phyloP scores from a whole-genome alignment of 805 yeast species.

The Saturnispora bothae region DNA sequence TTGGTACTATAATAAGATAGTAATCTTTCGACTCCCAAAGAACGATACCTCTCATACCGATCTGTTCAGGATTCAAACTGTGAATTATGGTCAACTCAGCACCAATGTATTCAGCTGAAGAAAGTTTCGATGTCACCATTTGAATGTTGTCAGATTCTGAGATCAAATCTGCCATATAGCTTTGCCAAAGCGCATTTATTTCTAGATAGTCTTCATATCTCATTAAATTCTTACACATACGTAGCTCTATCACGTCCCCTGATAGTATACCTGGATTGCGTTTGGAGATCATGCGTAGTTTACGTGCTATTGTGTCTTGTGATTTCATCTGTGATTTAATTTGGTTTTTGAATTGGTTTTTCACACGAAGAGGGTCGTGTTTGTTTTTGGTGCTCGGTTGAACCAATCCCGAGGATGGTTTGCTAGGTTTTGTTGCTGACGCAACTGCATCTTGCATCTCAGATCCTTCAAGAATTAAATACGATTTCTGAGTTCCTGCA shows the following conservation, averaged over 20 bases:
- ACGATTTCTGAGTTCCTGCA: slow-evolving; percentile 38
- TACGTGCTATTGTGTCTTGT: slow-evolving; percentile 31
- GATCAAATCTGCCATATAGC: slow-evolving; percentile 50
- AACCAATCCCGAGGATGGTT: background rate
- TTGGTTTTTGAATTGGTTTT: slow-evolving; percentile 34
- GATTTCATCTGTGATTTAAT: slow-evolving; percentile 28
- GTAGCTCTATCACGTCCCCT: slow-evolving; percentile 16
- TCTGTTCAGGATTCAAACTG: slow-evolving; percentile 43
- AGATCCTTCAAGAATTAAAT: slow-evolving; percentile 31
- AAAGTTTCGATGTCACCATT: slow-evolving; percentile 41
- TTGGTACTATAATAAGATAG: slow-evolving; percentile 50
- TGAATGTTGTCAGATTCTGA: slow-evolving; percentile 21
- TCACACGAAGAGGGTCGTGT: slow-evolving; percentile 18
- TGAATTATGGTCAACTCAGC: slow-evolving; percentile 49
- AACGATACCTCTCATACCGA: slow-evolving; percentile 66
- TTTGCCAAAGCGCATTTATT: slow-evolving; percentile 63
- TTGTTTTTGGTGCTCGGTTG: slow-evolving; percentile 13
- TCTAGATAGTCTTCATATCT: slow-evolving; percentile 41
- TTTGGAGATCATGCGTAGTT: slow-evolving; percentile 23
- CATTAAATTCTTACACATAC: slow-evolving; percentile 18
- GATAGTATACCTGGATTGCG: slow-evolving; percentile 18
- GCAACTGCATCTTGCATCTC: slow-evolving; percentile 19
- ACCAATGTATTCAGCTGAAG: slow-evolving; percentile 78
- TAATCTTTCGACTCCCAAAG: slow-evolving; percentile 74
- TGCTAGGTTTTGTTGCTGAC: slow-evolving; percentile 8